Evolutionary conservation across 352 stramenopile genomes (phyloP).

Genomic region (Phytophthora nicotianae): DNA sequence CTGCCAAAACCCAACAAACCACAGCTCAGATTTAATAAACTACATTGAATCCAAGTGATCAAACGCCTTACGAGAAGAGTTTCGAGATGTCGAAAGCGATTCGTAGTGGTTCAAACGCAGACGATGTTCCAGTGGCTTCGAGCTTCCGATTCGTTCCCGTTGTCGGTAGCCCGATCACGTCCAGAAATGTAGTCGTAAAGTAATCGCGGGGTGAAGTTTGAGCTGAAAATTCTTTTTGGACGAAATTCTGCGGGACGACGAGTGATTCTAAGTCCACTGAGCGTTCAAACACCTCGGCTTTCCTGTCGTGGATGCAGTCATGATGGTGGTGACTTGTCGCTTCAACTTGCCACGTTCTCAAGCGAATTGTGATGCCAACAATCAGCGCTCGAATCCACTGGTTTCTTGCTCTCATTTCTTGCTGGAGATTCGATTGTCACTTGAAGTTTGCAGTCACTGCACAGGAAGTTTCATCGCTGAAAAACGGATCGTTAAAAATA

Average conservation of each 20-base stretch:
- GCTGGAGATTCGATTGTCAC: not conserved
- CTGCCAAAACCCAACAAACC: conserved; percentile 22
- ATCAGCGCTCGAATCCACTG: not conserved
- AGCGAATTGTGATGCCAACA: conserved; percentile 1
- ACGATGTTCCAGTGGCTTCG: conserved; percentile 15
- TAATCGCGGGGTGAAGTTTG: conserved; percentile 17
- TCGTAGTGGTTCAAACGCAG: conserved; percentile 70
- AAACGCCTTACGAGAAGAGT: conserved; percentile 49
- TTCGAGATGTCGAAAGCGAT: conserved; percentile 83
- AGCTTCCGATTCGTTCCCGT: conserved; percentile 37
- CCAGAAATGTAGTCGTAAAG: conserved; percentile 48
- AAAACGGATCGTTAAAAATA: conserved; percentile 34
- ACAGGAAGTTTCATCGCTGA: conserved; percentile 19
- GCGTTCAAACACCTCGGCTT: conserved; percentile 52
- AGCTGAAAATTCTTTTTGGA: conserved; percentile 14
- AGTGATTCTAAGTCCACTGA: conserved; percentile 50
- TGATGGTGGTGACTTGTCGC: conserved; percentile 38
- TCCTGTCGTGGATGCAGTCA: conserved; percentile 75
- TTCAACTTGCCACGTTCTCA: not conserved
- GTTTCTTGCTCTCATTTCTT: conserved; percentile 3
- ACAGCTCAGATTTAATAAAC: not conserved
- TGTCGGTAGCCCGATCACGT: conserved; percentile 40
- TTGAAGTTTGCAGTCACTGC: not conserved
- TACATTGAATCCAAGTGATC: not conserved
- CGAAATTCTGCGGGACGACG: conserved; percentile 36